A percentile compares a stretch with the other conserved stretches of the same genome.
phyloP scores from a whole-genome alignment of 495 filamentous ascomycete genomes.

The Podospora bellae-mahoneyi region DNA sequence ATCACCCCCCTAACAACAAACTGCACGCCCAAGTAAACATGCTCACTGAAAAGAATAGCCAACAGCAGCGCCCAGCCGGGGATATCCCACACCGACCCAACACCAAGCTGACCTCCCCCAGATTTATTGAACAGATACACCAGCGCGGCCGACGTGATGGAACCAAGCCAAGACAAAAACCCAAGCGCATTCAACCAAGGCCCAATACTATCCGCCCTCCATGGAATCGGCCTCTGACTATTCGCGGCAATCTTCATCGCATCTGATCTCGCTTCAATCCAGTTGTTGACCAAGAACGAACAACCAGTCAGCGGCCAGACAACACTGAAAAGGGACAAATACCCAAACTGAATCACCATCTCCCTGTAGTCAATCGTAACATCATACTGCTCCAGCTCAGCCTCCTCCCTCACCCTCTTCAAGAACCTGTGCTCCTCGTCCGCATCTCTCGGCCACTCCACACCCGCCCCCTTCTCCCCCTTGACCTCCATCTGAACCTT shows the following conservation, averaged over 20 bases:
- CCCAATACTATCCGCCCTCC: slow-evolving; percentile 87
- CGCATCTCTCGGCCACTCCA: slow-evolving; percentile 50
- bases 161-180: slow-evolving; percentile 90
- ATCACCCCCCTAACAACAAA: slow-evolving; percentile 67
- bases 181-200: slow-evolving; percentile 87
- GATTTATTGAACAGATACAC: slow-evolving; percentile 82
- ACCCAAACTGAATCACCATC: slow-evolving; percentile 92
- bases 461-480: slow-evolving; percentile 39
- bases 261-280: slow-evolving; percentile 90
- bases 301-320: slow-evolving; percentile 86
- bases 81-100: slow-evolving; percentile 61
- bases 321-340: slow-evolving; percentile 88
- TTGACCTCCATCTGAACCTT: slow-evolving; percentile 59
- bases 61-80: slow-evolving; percentile 77
- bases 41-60: slow-evolving; percentile 83
- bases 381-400: slow-evolving; percentile 82
- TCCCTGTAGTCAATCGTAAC: slow-evolving; percentile 85
- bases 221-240: slow-evolving; percentile 82
- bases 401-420: slow-evolving; percentile 75
- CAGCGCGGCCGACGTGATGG: slow-evolving; percentile 76
- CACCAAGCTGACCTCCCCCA: slow-evolving; percentile 37
- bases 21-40: slow-evolving; percentile 73
- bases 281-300: slow-evolving; percentile 93
- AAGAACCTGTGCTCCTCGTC: slow-evolving; percentile 77
- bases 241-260: slow-evolving; percentile 92